Evolutionary conservation across 2,329 filamentous ascomycete species (phyloP), one percentile per base, ranked within the genome.

Genomic region (Bipolaris bicolor): DNA sequence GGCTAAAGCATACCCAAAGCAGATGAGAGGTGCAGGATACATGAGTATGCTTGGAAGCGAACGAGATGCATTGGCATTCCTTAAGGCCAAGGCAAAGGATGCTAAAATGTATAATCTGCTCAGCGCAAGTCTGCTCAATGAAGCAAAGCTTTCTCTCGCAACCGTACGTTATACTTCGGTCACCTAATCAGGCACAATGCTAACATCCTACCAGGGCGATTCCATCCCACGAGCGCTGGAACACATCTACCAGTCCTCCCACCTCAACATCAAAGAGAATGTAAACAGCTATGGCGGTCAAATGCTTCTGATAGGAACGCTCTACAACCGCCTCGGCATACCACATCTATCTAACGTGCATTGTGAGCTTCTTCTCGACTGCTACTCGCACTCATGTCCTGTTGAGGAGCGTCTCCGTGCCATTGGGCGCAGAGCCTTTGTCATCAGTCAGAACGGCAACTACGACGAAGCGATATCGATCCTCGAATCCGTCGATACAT

Each of bases 61-160:
- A 51, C 89, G 89, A 64, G 92, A 97, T 71, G 92, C 88, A 1
- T 82, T 97, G 6, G 84, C 87, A 0, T 97, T 95, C 67, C 83
- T 98, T 37, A 92, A 94, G 62, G 85, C 88, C 15, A 95, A 95
- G 74, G 90, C 94, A 2, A 92, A 88, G 69, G 93, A 97, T 70
- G 86, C 87, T 0, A 90, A 91, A 53, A 93, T 95, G 86, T 95
- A 91, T 86, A 87, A 88, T 50, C 79, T 97, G 2, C 87, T 94
- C 79, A 92, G 90, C 70, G 92, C 91, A 2, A 90, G 92, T 1
- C 80, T 97, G 13, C 81, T 97, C 51, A 92, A 89, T 66, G 93
- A 98, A 76, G 91, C 92, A 2, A 96, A 93, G 72, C 79, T 96
- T 40, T 86, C 86, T 18, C 82, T 97, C 55, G 83, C 86, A 52